phyloP scores from a whole-genome alignment of 139 green algal species.

The Micractinium conductrix region DNA sequence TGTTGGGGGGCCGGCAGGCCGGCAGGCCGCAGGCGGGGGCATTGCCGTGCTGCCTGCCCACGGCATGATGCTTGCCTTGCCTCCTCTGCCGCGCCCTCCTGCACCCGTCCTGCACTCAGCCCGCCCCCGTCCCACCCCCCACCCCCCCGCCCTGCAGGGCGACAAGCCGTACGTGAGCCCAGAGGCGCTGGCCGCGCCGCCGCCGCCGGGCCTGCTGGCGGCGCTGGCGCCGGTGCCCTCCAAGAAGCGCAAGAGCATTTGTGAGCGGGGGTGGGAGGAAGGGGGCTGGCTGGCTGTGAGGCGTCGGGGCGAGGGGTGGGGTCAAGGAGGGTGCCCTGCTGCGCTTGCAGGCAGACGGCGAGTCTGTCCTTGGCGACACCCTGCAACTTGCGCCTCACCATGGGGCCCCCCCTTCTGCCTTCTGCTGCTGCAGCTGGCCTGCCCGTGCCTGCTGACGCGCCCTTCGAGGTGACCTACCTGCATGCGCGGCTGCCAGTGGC shows the following conservation, averaged over 20 bases:
- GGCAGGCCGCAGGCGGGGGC: no score
- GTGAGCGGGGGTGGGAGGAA: background rate
- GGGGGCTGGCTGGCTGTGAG: background rate
- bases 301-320: background rate
- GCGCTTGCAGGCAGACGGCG: background rate
- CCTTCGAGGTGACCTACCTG: slow-evolving; percentile 29
- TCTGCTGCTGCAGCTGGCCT: background rate
- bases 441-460: slow-evolving; percentile 20
- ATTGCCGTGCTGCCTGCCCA: background rate
- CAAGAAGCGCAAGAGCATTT: slow-evolving; percentile 35
- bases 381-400: background rate
- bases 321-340: background rate
- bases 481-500: slow-evolving; percentile 15
- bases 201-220: slow-evolving; percentile 17
- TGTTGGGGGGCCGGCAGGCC: no score
- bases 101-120: background rate
- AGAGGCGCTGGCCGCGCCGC: background rate
- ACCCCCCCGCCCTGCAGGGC: background rate
- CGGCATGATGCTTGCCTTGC: no score
- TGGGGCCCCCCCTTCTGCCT: background rate
- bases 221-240: slow-evolving; percentile 16
- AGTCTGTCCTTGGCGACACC: background rate
- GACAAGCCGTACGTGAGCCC: background rate
- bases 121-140: background rate
- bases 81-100: background rate